Percentiles rank a stretch among this genome's conserved stretches.
Conservation (phyloP, 176 grass and related monocot species). For the Aechmea fasciata region DNA sequence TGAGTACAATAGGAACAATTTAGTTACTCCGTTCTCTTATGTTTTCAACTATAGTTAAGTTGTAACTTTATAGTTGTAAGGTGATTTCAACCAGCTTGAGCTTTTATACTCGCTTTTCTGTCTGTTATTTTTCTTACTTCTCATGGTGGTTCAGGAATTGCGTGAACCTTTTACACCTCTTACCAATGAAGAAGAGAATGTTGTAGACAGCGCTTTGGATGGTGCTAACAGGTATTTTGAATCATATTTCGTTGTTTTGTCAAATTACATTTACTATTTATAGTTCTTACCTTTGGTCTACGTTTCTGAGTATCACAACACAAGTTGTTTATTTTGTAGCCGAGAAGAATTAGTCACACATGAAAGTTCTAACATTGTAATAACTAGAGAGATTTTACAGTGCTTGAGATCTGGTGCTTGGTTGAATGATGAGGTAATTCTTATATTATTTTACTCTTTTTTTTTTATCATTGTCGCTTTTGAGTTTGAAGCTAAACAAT, state of each 20-base stretch:
- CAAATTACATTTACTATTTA: neutral
- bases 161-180: conserved; percentile 45
- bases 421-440: conserved; percentile 69
- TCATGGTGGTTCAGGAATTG: conserved; percentile 35
- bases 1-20: neutral
- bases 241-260: conserved; percentile 14
- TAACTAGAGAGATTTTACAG: conserved; percentile 63
- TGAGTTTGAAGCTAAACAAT: neutral
- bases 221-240: conserved; percentile 37
- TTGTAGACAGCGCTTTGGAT: conserved; percentile 37
- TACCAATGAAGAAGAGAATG: conserved; percentile 50
- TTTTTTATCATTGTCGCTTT: neutral
- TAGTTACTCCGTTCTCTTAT: neutral
- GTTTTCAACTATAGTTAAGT: neutral
- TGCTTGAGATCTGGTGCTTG: conserved; percentile 48
- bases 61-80: neutral
- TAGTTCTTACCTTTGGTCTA: neutral
- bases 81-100: neutral
- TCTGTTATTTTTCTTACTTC: conserved; percentile 2
- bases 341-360: conserved; percentile 38
- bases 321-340: conserved; percentile 23
- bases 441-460: neutral
- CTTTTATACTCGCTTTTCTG: neutral
- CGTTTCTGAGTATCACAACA: conserved; percentile 3
- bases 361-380: conserved; percentile 60